Conservation (phyloP, 768 basidiomycete species). For the Pleurotus pulmonarius region DNA sequence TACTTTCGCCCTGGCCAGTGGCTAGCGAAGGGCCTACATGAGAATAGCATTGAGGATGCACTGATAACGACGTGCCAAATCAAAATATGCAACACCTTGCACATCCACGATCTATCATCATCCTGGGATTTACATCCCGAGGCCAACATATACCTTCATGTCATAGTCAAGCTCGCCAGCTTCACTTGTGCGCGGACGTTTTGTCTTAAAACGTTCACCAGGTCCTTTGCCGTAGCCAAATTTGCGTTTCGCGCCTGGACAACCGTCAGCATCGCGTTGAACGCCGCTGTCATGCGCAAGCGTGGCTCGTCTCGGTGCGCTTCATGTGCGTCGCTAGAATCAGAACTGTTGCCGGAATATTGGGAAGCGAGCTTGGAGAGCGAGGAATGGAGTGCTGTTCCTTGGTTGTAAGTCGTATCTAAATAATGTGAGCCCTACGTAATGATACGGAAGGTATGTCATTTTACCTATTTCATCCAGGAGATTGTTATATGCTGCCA, state of each 20-base stretch:
- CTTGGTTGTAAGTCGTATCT: background rate
- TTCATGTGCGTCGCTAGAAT: background rate
- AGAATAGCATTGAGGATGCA: no score
- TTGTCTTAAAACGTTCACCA: slow-evolving; percentile 48
- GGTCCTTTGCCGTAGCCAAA: slow-evolving; percentile 42
- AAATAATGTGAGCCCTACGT: no score
- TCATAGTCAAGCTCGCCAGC: slow-evolving; percentile 37
- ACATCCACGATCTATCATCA: no score
- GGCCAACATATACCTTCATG: no score
- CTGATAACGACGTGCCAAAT: no score
- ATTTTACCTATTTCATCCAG: slow-evolving; percentile 37
- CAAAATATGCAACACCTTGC: no score
- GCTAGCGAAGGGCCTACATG: no score
- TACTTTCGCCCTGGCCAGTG: no score
- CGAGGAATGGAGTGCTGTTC: background rate
- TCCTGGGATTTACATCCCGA: no score
- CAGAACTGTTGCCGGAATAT: slow-evolving; percentile 14
- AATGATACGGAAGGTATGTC: background rate
- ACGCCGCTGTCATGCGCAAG: slow-evolving; percentile 36
- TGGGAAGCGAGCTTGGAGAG: slow-evolving; percentile 8
- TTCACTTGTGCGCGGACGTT: slow-evolving; percentile 41
- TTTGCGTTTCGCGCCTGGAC: slow-evolving; percentile 44
- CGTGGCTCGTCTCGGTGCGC: slow-evolving; percentile 19
- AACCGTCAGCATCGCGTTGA: slow-evolving; percentile 44
- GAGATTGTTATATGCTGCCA: slow-evolving; percentile 38